Evolutionary conservation across 306 rosid species (phyloP).

Genomic region (Vigna radiata): DNA sequence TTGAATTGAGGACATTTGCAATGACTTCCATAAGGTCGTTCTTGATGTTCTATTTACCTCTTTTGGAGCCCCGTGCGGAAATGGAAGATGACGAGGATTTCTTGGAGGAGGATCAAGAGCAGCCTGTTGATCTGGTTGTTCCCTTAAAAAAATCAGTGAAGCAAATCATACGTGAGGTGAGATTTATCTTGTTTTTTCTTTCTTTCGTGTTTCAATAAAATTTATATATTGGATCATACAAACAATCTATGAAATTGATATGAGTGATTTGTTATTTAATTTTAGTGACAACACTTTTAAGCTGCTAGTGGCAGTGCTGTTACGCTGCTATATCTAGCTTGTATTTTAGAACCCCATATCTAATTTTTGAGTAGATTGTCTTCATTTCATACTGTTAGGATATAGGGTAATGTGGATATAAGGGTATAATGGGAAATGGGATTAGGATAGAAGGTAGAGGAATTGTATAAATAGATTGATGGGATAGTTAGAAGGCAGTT

Average conservation of each 20-base stretch:
- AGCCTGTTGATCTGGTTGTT: constrained; percentile 53
- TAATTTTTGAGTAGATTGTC: background rate
- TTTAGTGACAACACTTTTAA: background rate
- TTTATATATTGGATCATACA: constrained; percentile 8
- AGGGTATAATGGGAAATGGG: no score
- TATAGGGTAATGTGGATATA: no score
- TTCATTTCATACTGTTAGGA: no score
- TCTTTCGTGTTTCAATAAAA: constrained; percentile 19
- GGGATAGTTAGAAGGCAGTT: no score
- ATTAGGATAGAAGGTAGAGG: no score
- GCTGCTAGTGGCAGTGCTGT: constrained; percentile 8
- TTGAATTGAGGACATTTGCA: constrained; percentile 62
- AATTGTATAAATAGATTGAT: no score
- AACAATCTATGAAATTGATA: constrained; percentile 14
- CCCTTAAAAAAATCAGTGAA: constrained; percentile 83
- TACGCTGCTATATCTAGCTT: background rate
- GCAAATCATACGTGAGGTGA: constrained; percentile 89
- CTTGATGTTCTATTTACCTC: constrained; percentile 80
- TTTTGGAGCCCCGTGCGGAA: constrained; percentile 75
- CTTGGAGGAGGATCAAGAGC: constrained; percentile 55
- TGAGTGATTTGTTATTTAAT: constrained; percentile 18
- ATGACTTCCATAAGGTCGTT: constrained; percentile 77
- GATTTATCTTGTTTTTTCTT: constrained; percentile 25
- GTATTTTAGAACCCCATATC: background rate
- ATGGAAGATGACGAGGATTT: constrained; percentile 80